Evolutionary conservation across 208 protist species (phyloP).

Genomic region (Wallacemonas sp.): DNA sequence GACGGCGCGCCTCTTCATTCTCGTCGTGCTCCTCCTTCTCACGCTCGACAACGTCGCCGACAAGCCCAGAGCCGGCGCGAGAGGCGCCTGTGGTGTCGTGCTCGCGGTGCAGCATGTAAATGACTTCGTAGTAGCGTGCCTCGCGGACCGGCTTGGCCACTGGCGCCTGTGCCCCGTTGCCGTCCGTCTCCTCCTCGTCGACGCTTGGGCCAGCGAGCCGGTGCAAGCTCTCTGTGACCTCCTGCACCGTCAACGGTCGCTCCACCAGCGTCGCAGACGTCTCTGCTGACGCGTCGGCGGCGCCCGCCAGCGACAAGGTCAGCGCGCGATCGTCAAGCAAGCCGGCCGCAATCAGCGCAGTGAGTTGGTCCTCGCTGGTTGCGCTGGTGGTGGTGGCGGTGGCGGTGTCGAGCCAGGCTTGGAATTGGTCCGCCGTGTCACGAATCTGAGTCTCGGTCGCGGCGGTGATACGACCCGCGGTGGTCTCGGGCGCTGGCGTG

Average conservation of each 20-base stretch:
- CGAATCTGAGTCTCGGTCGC: background rate
- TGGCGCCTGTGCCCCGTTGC: background rate
- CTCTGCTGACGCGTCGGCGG: background rate
- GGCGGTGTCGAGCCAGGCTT: background rate
- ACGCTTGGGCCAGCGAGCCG: background rate
- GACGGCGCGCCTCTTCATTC: background rate
- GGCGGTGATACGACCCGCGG: background rate
- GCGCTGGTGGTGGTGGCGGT: background rate
- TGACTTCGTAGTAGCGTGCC: constrained; percentile 13
- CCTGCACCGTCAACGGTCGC: background rate
- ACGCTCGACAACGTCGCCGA: background rate
- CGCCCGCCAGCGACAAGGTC: background rate
- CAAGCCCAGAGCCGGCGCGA: background rate
- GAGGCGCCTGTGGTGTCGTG: background rate
- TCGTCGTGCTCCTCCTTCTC: constrained; percentile 5
- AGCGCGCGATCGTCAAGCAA: background rate
- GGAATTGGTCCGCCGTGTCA: background rate
- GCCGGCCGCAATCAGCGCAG: background rate
- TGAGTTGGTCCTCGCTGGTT: background rate
- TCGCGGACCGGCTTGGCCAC: background rate
- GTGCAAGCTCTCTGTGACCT: constrained; percentile 2
- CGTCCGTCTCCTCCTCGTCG: background rate
- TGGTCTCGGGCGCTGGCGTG: background rate
- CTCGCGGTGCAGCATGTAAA: constrained; percentile 4
- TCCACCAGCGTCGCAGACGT: background rate